Conservation (phyloP, 441 rosid genomes). For the Cnidoscolus chayamansa region DNA sequence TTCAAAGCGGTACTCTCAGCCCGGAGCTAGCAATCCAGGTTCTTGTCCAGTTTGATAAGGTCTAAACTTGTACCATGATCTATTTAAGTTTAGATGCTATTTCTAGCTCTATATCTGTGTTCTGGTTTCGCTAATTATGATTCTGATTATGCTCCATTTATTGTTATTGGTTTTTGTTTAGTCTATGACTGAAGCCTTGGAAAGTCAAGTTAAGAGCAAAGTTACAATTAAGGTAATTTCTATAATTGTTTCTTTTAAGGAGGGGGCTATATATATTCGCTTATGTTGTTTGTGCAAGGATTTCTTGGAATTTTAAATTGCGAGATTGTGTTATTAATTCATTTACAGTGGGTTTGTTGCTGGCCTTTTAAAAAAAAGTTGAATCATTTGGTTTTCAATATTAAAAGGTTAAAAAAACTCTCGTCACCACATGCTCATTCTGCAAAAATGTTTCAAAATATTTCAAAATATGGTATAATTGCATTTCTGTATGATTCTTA, state of each 20-base stretch:
- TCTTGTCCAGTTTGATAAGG: conserved; percentile 97
- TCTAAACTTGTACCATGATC: conserved; percentile 13
- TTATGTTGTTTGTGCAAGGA: neutral
- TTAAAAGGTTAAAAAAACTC: no score
- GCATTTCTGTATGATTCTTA: no score
- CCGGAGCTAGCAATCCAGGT: conserved; percentile 97
- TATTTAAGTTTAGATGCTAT: neutral
- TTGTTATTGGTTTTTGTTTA: conserved; percentile 26
- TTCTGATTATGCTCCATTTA: neutral
- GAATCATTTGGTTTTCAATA: neutral
- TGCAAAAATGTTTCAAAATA: no score
- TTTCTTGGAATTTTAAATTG: neutral
- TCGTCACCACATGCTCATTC: no score
- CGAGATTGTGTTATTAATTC: neutral
- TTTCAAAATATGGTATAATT: no score
- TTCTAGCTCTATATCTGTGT: neutral
- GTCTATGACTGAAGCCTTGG: conserved; percentile 94
- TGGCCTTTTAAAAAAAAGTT: neutral
- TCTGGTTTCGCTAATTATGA: conserved; percentile 8
- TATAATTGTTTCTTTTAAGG: neutral
- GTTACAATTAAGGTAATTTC: conserved; percentile 66
- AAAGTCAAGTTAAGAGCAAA: conserved; percentile 86
- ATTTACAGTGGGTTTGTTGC: neutral
- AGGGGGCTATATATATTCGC: neutral
- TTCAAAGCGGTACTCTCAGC: conserved; percentile 74